Evolutionary conservation across 345 rosid genomes (phyloP).

Genomic region (Linum tenue): DNA sequence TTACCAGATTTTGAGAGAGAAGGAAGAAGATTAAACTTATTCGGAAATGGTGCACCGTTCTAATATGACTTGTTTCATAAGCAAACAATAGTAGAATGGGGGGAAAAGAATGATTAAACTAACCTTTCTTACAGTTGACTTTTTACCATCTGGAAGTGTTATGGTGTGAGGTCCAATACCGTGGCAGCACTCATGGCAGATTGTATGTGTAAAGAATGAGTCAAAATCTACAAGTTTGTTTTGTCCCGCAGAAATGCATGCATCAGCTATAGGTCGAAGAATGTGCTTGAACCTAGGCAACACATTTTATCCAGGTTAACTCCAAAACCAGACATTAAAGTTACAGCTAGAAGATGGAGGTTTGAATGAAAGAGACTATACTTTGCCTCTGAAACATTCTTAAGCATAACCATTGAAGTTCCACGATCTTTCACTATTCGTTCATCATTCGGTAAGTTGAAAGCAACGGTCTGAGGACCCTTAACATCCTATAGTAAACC

Average conservation of each 20-base stretch:
- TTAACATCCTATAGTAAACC: constrained; percentile 61
- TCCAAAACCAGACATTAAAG: constrained; percentile 1
- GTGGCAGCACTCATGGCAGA: constrained; percentile 96
- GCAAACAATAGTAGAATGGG: constrained; percentile 3
- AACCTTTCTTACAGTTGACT: constrained; percentile 86
- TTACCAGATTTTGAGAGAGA: not conserved
- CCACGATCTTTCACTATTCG: constrained; percentile 81
- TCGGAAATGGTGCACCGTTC: not conserved
- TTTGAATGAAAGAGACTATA: constrained; percentile 21
- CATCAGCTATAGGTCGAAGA: constrained; percentile 77
- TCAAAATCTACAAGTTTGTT: constrained; percentile 74
- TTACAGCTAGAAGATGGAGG: no score
- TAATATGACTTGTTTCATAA: not conserved
- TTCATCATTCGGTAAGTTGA: constrained; percentile 91
- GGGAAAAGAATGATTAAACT: constrained; percentile 11
- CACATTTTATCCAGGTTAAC: constrained; percentile 1
- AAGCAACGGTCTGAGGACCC: constrained; percentile 97
- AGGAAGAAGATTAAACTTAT: not conserved
- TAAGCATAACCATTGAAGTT: constrained; percentile 96
- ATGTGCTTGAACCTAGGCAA: constrained; percentile 69
- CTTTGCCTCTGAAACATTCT: constrained; percentile 89
- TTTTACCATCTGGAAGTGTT: constrained; percentile 71
- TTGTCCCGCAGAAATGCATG: constrained; percentile 59
- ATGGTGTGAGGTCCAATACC: constrained; percentile 96
- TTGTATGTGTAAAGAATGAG: constrained; percentile 86